A percentile compares a stretch with the other conserved stretches of the same genome.
Conservation (phyloP, 345 rosid species). For the Physaria fendleri region DNA sequence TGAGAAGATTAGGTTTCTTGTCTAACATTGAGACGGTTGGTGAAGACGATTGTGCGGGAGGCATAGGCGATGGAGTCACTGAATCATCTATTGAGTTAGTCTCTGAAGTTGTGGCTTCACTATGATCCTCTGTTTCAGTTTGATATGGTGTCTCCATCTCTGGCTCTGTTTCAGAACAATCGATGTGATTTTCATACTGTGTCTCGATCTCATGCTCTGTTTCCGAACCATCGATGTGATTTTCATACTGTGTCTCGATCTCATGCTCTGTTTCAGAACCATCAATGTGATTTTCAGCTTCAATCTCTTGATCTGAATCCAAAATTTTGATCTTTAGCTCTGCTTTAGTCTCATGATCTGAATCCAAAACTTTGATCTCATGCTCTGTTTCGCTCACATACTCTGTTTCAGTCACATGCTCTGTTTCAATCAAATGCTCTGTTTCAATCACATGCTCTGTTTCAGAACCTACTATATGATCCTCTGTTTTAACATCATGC, state of each 20-base stretch:
- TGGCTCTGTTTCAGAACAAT: neutral
- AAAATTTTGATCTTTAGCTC: neutral
- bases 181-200: neutral
- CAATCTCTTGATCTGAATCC: neutral
- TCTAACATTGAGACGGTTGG: neutral
- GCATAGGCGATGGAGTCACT: conserved; percentile 14
- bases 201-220: neutral
- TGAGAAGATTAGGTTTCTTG: conserved; percentile 1
- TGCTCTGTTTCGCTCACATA: neutral
- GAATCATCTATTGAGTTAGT: neutral
- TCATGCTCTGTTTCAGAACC: neutral
- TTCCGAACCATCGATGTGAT: neutral
- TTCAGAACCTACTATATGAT: neutral
- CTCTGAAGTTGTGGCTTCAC: neutral
- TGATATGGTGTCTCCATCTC: no score
- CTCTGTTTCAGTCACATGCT: neutral
- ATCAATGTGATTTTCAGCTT: neutral
- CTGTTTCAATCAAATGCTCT: neutral
- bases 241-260: neutral
- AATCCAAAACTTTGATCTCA: neutral
- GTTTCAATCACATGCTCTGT: neutral
- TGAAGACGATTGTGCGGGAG: conserved; percentile 21
- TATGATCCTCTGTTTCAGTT: conserved; percentile 15
- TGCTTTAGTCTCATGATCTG: neutral
- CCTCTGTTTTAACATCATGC: neutral